Base-by-base conservation (phyloP, 78 protist genomes). In the Protostelium mycophagum region DNA sequence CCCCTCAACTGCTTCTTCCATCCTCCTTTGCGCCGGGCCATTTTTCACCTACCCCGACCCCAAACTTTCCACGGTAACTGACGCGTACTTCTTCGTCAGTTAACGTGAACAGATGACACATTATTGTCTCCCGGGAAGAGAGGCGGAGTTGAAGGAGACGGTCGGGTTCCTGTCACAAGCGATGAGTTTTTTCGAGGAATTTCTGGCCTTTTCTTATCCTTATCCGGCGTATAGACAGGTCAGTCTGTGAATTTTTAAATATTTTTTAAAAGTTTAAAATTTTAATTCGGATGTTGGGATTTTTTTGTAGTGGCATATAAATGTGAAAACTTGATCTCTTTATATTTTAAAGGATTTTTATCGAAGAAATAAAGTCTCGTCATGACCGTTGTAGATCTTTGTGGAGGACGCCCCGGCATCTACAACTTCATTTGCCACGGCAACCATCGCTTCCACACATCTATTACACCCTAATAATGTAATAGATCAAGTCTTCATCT, bases 401-500 rank as follows among this genome's bases (percentile, higher is more conserved):
- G 90, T 92, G 0, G 94, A 92, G 73, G 94, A 92, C 63, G 35
- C 39, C 28, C 63, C 87, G 1, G 37, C 37, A 34, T 39, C 31
- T 0, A 23, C 35, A 1, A 37, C 37, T 10, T 63, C 85, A 38
- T 92, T 84, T 37, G 63, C 91, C 29, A 88, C 94, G 29, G 51
- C 90, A 28, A 39, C 94, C 28, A 86, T 92, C 28, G 63, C 88
- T 10, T 90, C 84, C 63, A 89, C 87, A 1, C 94, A 92, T 84
- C 63, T 92, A 29, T 31, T 92, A 9, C 94, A 92, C 34, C 85
- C 89, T 1, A 63, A 90, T 9, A 63, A 83, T 1, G 84, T 89
- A 35, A 92, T 92, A 1, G 94, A 92, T 38, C 94, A 92, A 86
- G 90, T 92, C n/a, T 92, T 92, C 87, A 88, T 83, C n/a, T 88